phyloP scores from a whole-genome alignment of 306 rosid species.

The Trifolium dubium region DNA sequence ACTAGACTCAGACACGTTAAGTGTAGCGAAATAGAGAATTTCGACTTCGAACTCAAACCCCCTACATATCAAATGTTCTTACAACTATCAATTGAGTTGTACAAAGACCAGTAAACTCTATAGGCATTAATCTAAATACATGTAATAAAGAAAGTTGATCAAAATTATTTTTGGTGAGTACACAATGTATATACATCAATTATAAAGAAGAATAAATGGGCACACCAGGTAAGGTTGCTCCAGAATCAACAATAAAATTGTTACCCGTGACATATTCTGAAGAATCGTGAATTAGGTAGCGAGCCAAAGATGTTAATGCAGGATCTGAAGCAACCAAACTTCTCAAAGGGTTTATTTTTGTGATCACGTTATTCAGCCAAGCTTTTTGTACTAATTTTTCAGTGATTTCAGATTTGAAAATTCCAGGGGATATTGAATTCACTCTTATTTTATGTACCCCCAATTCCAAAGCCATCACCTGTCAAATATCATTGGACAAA shows the following conservation, averaged over 20 bases:
- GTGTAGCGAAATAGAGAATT: background rate
- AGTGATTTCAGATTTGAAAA: slow-evolving; percentile 85
- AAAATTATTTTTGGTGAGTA: background rate
- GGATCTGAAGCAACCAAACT: slow-evolving; percentile 69
- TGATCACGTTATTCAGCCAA: slow-evolving; percentile 68
- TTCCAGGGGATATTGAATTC: slow-evolving; percentile 76
- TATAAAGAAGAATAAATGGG: slow-evolving; percentile 81
- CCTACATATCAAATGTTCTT: too few relatives aligned
- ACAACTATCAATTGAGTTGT: too few relatives aligned
- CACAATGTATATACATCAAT: slow-evolving; percentile 26
- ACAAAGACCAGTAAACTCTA: background rate
- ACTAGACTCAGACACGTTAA: background rate
- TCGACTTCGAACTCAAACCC: background rate
- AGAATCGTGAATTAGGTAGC: slow-evolving; percentile 76
- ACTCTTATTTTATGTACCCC: slow-evolving; percentile 74
- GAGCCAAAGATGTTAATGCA: slow-evolving; percentile 77
- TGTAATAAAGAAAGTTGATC: background rate
- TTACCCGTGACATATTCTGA: slow-evolving; percentile 75
- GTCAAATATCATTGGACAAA: slow-evolving; percentile 30
- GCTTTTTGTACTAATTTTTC: slow-evolving; percentile 64
- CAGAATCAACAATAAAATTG: slow-evolving; percentile 70
- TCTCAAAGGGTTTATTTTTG: slow-evolving; percentile 61
- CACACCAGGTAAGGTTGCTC: slow-evolving; percentile 68
- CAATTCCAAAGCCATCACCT: slow-evolving; percentile 85
- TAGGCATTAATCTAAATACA: background rate